Base-by-base conservation (phyloP, 441 rosid species). In the Erodium moschatum region DNA sequence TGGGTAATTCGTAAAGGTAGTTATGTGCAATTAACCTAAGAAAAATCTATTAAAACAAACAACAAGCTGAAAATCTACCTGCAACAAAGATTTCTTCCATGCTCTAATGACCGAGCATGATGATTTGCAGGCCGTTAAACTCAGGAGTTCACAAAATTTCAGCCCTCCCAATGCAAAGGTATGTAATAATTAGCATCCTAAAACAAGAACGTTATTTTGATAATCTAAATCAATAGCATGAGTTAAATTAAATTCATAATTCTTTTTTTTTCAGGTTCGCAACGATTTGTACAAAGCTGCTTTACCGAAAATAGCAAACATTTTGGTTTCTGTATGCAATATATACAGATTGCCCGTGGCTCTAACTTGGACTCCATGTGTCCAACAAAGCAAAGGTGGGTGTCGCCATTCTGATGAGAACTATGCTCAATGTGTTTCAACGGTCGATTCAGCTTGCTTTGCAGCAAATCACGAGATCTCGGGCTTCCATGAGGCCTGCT, bases 321-420 rank as follows among this genome's bases (percentile, higher is more conserved):
- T 85, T 75, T 77, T 89, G 80, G 77, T 64, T 27, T 83, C 89
- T 50, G 86, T 85, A 66, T 90, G 91, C 87, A 80, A 70, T 72
- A 75, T 38, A 24, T 75, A 85, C 75, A 71, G 75, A 38, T 66
- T 93, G 63, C 95, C 93, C 66, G 79, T 93, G 74, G 97, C 96
- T 77, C 84, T 85, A 67, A 86, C 95, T n/a, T 91, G 98, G 98
- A 90, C 89, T 0, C 83, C 87, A 11, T 87, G 95, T 69, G 73
- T 78, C 62, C 79, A 67, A 50, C 95, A 86, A 78, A 84, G 89
- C 38, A 86, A 83, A 81, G 79, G 72, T 70, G 97, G 96, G 64
- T 80, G 89, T 61, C 82, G 83, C 13, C 96, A 85, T 79, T 87
- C 91, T 65, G 77, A 82, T 62, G 88, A 84, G 78, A 90, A 83